These are phyloP conservation scores for Nannizzia gypsea DNA, from an alignment of 2,329 filamentous ascomycete species.

Conservation along the genomic window DNA sequence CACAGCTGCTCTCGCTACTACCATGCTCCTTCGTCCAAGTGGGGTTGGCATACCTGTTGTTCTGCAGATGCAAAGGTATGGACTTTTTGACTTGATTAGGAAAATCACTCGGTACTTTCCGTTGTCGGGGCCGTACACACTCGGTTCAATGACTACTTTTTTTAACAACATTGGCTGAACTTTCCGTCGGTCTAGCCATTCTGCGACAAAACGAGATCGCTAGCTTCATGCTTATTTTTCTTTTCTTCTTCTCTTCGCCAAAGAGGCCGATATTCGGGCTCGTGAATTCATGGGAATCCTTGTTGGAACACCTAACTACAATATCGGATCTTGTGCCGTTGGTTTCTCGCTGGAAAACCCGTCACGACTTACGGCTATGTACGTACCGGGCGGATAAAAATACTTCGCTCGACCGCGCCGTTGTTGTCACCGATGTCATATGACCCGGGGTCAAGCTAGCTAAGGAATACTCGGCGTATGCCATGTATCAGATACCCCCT, in stretches of 20 bases:
- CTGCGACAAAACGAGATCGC: not conserved
- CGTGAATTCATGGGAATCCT: not conserved
- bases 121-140: not conserved
- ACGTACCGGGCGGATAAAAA: not conserved
- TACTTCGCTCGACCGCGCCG: not conserved
- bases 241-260: not conserved
- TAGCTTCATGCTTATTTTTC: not conserved
- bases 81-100: slow-evolving; percentile 26
- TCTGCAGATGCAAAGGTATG: slow-evolving; percentile 11
- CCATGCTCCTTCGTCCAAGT: not conserved
- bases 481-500: not conserved
- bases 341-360: not conserved
- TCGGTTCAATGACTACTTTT: not conserved
- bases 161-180: not conserved
- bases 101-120: slow-evolving; percentile 10
- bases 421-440: not conserved
- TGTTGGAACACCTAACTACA: not conserved
- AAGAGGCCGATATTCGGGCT: not conserved
- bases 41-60: not conserved
- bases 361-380: not conserved
- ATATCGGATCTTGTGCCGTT: not conserved
- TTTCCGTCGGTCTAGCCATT: not conserved
- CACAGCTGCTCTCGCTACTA: not conserved
- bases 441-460: not conserved
- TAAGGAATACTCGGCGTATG: not conserved